A percentile compares a stretch with the other conserved stretches of the same genome.
Conservation (phyloP, 441 rosid species). For the Codiaeum variegatum region DNA sequence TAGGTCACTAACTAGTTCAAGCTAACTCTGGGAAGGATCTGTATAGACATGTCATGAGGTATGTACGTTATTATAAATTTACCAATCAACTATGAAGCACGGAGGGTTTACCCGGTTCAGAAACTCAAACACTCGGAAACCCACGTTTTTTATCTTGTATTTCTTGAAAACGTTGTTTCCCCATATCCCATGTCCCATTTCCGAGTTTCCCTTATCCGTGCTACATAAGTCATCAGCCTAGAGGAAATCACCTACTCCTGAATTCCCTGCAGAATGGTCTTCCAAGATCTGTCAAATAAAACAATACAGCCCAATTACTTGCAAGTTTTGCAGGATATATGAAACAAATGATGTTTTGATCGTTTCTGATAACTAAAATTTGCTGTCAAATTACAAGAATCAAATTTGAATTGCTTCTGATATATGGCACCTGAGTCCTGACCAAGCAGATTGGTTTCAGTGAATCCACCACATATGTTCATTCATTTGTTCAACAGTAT, state of each 20-base stretch:
- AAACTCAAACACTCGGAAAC: no score
- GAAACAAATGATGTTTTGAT: background rate
- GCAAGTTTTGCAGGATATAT: background rate
- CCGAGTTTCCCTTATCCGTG: no score
- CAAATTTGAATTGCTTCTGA: background rate
- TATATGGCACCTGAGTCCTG: no score
- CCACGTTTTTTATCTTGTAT: no score
- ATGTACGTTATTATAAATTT: constrained; percentile 14
- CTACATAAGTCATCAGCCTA: no score
- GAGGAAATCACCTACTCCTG: constrained; percentile 15
- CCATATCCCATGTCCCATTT: no score
- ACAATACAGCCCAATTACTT: background rate
- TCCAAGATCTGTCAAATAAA: constrained; percentile 17
- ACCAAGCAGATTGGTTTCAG: background rate
- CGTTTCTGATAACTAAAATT: background rate
- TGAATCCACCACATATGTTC: background rate
- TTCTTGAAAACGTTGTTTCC: no score
- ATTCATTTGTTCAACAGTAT: background rate
- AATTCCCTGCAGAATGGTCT: background rate
- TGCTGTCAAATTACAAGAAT: background rate
- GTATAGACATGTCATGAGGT: background rate
- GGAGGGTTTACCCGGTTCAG: no score
- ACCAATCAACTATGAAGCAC: constrained; percentile 12
- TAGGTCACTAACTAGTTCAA: background rate
- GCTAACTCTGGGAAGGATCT: constrained; percentile 4